Conservation (phyloP, 352 stramenopile genomes). For the Achlya hypogyna region DNA sequence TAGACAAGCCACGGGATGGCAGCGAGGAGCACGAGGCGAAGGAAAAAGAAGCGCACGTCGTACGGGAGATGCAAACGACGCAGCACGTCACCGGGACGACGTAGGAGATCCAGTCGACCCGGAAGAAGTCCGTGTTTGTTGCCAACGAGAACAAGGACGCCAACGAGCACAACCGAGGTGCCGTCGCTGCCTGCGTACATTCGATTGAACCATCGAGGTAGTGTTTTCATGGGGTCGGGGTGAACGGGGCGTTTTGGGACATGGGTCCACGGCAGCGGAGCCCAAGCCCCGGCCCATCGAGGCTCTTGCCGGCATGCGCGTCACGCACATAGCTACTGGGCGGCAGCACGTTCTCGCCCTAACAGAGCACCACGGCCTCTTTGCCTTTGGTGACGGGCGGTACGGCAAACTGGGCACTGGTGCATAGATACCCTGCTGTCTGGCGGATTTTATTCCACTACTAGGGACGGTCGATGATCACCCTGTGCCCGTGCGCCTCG, state of each 20-base stretch:
- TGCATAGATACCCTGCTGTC: slow-evolving; percentile 22
- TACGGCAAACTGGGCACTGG: slow-evolving; percentile 55
- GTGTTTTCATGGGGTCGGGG: slow-evolving; percentile 66
- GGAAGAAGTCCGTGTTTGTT: slow-evolving; percentile 18
- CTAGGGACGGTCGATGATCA: slow-evolving; percentile 39
- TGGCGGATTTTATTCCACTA: too few relatives aligned
- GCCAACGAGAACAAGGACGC: slow-evolving; percentile 24
- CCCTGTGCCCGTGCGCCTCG: slow-evolving; percentile 31
- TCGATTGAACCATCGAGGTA: slow-evolving; percentile 20
- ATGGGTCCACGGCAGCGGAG: slow-evolving; percentile 37
- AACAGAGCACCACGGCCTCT: slow-evolving; percentile 59
- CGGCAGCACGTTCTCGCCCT: slow-evolving; percentile 57
- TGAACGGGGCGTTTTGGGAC: slow-evolving; percentile 46
- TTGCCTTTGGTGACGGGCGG: slow-evolving; percentile 52
- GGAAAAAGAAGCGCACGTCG: slow-evolving; percentile 1
- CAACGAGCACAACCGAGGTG: slow-evolving; percentile 29
- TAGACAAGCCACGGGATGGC: slow-evolving; percentile 15
- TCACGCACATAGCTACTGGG: slow-evolving; percentile 44
- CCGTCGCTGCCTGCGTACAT: neutral
- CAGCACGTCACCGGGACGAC: too few relatives aligned
- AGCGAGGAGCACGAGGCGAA: slow-evolving; percentile 21
- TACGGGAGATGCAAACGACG: too few relatives aligned
- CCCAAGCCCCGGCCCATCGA: slow-evolving; percentile 36
- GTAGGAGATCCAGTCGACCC: too few relatives aligned
- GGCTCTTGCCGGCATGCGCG: slow-evolving; percentile 44